Percentiles rank a stretch among this genome's conserved stretches.
phyloP scores from a whole-genome alignment of 805 yeast genomes.

The Teunomyces funiuensis region DNA sequence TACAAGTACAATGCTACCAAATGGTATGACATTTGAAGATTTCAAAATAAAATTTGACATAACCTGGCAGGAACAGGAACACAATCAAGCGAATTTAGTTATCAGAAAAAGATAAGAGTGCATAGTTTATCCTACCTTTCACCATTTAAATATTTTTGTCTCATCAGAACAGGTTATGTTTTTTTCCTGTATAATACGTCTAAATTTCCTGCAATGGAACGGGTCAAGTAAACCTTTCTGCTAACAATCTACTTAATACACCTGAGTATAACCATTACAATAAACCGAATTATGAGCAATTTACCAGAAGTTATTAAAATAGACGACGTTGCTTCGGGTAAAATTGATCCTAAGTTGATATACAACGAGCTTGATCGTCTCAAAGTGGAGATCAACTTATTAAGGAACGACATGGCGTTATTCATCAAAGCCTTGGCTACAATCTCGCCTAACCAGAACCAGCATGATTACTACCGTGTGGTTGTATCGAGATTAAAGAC shows the following conservation, averaged over 20 bases:
- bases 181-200: background rate
- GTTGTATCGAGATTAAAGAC: conserved; percentile 37
- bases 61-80: conserved; percentile 32
- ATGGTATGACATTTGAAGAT: conserved; percentile 17
- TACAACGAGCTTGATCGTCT: conserved; percentile 43
- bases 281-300: conserved; percentile 2
- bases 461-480: conserved; percentile 36
- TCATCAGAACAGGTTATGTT: too few relatives aligned
- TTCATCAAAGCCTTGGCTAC: conserved; percentile 39
- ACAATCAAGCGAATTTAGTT: conserved; percentile 15
- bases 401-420: conserved; percentile 41
- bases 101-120: conserved; percentile 21
- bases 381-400: conserved; percentile 41
- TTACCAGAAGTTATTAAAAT: conserved; percentile 38
- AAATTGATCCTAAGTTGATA: conserved; percentile 39
- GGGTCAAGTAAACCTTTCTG: background rate
- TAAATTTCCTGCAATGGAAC: background rate
- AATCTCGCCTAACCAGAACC: conserved; percentile 30
- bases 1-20: conserved; percentile 27
- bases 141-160: too few relatives aligned
- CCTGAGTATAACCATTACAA: background rate
- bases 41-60: conserved; percentile 21
- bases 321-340: conserved; percentile 45
- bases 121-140: too few relatives aligned
- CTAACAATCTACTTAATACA: background rate